These are phyloP conservation scores for Sungouiella blattae DNA, from an alignment of 805 yeast genomes.

Conservation along the genomic window DNA sequence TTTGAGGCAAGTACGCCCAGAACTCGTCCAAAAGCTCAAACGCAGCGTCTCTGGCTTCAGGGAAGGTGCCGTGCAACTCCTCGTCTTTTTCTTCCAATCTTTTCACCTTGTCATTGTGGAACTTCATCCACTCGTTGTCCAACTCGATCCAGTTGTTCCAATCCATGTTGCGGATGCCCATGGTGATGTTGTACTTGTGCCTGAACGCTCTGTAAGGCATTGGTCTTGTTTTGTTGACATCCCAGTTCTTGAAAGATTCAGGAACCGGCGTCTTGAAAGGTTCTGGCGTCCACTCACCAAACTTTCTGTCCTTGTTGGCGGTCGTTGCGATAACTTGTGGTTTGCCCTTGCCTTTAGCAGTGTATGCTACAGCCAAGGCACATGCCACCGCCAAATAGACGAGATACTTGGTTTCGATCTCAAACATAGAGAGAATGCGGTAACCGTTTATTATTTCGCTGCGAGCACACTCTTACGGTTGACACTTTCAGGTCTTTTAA, in stretches of 20 bases:
- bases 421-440: no score
- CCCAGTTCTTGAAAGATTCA: slow-evolving; percentile 46
- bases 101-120: slow-evolving; percentile 48
- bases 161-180: slow-evolving; percentile 67
- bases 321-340: no score
- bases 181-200: slow-evolving; percentile 59
- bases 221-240: slow-evolving; percentile 47
- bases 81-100: slow-evolving; percentile 46
- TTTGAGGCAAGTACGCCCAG: slow-evolving; percentile 47
- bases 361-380: slow-evolving; percentile 7
- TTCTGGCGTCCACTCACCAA: slow-evolving; percentile 56
- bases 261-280: slow-evolving; percentile 49
- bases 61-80: slow-evolving; percentile 48
- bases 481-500: no score
- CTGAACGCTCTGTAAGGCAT: slow-evolving; percentile 66
- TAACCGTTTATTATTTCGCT: no score
- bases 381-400: slow-evolving; percentile 10
- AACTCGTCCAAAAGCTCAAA: slow-evolving; percentile 54
- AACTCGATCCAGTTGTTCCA: slow-evolving; percentile 64
- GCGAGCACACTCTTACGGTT: no score
- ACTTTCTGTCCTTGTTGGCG: slow-evolving; percentile 42
- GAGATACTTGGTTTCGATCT: slow-evolving; percentile 16
- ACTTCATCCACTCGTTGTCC: slow-evolving; percentile 62
- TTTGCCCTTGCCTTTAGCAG: no score
- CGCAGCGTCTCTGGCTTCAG: slow-evolving; percentile 51